Percentiles rank a stretch among this genome's conserved stretches.
Evolutionary conservation across 495 filamentous ascomycete species (phyloP).

Genomic region (Melanomma pulvis-pyrius): DNA sequence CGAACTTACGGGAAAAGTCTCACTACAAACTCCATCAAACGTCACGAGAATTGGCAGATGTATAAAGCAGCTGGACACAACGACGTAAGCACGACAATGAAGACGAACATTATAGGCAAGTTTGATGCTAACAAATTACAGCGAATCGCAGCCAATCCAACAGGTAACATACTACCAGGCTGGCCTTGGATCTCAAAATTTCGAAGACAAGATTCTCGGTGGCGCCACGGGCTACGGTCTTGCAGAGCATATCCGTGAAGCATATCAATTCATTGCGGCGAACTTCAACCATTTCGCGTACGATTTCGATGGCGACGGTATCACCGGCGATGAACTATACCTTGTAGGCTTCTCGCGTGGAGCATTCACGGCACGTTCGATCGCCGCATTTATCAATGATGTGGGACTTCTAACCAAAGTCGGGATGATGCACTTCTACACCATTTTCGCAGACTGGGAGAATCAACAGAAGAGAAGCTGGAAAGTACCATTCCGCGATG

Average conservation of each 20-base stretch:
- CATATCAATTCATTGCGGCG: conserved; percentile 23
- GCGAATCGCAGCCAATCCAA: conserved; percentile 27
- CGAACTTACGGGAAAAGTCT: conserved; percentile 35
- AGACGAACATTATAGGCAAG: conserved; percentile 1
- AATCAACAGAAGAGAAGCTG: conserved; percentile 28
- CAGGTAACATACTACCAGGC: conserved; percentile 44
- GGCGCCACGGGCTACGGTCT: conserved; percentile 25
- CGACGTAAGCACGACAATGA: conserved; percentile 14
- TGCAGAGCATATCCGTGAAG: conserved; percentile 28
- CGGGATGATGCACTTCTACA: conserved; percentile 37
- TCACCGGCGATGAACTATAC: conserved; percentile 18
- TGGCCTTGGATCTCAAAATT: conserved; percentile 35
- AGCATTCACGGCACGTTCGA: conserved; percentile 22
- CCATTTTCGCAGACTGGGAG: conserved; percentile 41
- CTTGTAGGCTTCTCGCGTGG: conserved; percentile 28
- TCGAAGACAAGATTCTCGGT: conserved; percentile 18
- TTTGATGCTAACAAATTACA: background rate
- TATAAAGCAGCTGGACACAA: conserved; percentile 5
- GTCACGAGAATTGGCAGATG: conserved; percentile 28
- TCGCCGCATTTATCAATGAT: conserved; percentile 20
- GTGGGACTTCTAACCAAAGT: conserved; percentile 14
- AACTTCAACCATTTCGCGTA: conserved; percentile 15
- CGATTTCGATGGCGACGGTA: conserved; percentile 9
- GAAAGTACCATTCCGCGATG: conserved; percentile 14
- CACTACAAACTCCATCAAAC: conserved; percentile 37